Conservation (phyloP, 2,329 filamentous ascomycete species). For the Cadophora gregata region DNA sequence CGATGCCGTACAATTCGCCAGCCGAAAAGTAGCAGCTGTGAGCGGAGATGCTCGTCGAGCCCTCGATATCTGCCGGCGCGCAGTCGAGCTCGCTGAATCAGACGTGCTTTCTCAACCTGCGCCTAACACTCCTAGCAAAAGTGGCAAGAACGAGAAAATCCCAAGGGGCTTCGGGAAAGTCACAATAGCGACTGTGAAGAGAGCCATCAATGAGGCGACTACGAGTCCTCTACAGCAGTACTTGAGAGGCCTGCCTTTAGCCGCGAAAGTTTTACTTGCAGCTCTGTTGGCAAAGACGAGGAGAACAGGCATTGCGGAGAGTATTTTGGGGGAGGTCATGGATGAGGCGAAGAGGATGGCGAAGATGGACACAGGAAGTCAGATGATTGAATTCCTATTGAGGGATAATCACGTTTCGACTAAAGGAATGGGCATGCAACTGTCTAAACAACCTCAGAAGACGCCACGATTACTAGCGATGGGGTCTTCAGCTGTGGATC, state of each 20-base stretch:
- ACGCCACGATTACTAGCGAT: slow-evolving; percentile 62
- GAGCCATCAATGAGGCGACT: slow-evolving; percentile 93
- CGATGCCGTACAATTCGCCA: slow-evolving; percentile 95
- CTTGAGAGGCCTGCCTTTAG: slow-evolving; percentile 79
- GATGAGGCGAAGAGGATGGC: slow-evolving; percentile 81
- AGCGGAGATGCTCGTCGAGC: slow-evolving; percentile 92
- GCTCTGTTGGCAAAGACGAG: slow-evolving; percentile 80
- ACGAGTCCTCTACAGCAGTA: slow-evolving; percentile 91
- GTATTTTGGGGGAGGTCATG: slow-evolving; percentile 84
- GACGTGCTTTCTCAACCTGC: slow-evolving; percentile 53
- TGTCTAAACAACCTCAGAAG: slow-evolving; percentile 26
- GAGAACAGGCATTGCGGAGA: slow-evolving; percentile 85
- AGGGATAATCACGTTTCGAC: slow-evolving; percentile 24
- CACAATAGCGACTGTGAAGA: slow-evolving; percentile 91
- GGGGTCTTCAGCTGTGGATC: slow-evolving; percentile 76
- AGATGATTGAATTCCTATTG: slow-evolving; percentile 65
- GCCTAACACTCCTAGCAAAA: slow-evolving; percentile 68
- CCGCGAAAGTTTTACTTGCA: slow-evolving; percentile 84
- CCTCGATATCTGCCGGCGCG: slow-evolving; percentile 91
- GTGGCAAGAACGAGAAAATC: slow-evolving; percentile 44
- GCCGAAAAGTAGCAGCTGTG: slow-evolving; percentile 94
- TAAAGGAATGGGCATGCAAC: slow-evolving; percentile 6
- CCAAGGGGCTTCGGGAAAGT: slow-evolving; percentile 60
- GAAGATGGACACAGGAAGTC: slow-evolving; percentile 61
- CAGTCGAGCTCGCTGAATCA: slow-evolving; percentile 91